Conservation (phyloP, 495 filamentous ascomycete genomes). For the Echria macrotheca region DNA sequence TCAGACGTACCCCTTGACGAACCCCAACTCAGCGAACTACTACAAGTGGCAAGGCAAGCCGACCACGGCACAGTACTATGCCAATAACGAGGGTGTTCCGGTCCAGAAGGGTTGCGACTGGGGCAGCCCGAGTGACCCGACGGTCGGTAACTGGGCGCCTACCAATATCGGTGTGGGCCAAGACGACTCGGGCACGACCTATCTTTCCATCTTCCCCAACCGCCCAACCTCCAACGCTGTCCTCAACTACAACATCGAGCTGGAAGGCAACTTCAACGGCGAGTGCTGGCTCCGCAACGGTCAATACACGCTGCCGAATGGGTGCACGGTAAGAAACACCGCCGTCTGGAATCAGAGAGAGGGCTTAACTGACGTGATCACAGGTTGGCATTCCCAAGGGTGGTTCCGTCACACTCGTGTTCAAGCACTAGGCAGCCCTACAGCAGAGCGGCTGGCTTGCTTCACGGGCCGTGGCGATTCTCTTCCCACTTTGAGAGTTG, state of each 20-base stretch:
- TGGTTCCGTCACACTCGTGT: conserved; percentile 33
- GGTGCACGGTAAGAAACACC: conserved; percentile 77
- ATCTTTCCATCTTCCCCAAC: conserved; percentile 74
- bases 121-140: conserved; percentile 52
- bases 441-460: neutral
- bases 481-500: conserved; percentile 12
- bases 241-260: conserved; percentile 70
- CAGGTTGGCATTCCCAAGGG: conserved; percentile 36
- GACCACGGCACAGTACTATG: conserved; percentile 94
- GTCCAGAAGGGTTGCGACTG: conserved; percentile 72
- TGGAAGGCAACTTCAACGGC: conserved; percentile 58
- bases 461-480: neutral
- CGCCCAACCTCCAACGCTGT: conserved; percentile 52
- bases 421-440: conserved; percentile 11
- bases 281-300: conserved; percentile 69
- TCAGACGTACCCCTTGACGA: conserved; percentile 56
- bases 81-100: conserved; percentile 71
- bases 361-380: conserved; percentile 20
- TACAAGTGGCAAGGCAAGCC: conserved; percentile 67
- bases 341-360: too few relatives aligned
- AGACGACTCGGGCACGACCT: conserved; percentile 58
- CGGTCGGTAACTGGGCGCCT: conserved; percentile 81
- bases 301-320: conserved; percentile 48
- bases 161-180: conserved; percentile 80
- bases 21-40: conserved; percentile 63